phyloP scores from a whole-genome alignment of 208 protist genomes.

The Tetramitus jugosus region DNA sequence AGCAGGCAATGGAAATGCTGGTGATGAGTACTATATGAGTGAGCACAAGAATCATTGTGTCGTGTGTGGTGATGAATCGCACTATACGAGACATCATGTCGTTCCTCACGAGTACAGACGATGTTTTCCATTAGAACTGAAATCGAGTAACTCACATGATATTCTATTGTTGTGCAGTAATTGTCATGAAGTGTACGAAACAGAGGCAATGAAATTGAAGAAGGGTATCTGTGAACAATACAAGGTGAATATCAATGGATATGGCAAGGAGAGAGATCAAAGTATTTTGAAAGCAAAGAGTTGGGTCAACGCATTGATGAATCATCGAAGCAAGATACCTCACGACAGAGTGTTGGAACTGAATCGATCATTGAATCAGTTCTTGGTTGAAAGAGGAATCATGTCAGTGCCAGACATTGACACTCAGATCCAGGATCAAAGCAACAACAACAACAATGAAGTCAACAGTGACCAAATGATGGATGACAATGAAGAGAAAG shows the following conservation, averaged over 20 bases:
- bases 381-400: background rate
- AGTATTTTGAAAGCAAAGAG: background rate
- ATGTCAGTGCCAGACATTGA: background rate
- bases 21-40: background rate
- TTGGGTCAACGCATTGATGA: background rate
- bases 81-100: slow-evolving; percentile 5
- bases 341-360: background rate
- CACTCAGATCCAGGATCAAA: no score
- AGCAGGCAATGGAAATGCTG: background rate
- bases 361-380: background rate
- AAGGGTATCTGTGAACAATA: background rate
- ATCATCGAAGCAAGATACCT: background rate
- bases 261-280: background rate
- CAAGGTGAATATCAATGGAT: background rate
- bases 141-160: background rate
- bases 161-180: background rate
- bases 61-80: background rate
- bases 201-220: slow-evolving; percentile 12
- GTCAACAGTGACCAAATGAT: background rate
- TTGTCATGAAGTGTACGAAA: slow-evolving; percentile 20
- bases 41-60: background rate
- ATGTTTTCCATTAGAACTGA: background rate
- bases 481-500: background rate
- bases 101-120: slow-evolving; percentile 2
- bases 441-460: no score